Conservation (phyloP, 2,329 filamentous ascomycete genomes). For the Alternaria solani region DNA sequence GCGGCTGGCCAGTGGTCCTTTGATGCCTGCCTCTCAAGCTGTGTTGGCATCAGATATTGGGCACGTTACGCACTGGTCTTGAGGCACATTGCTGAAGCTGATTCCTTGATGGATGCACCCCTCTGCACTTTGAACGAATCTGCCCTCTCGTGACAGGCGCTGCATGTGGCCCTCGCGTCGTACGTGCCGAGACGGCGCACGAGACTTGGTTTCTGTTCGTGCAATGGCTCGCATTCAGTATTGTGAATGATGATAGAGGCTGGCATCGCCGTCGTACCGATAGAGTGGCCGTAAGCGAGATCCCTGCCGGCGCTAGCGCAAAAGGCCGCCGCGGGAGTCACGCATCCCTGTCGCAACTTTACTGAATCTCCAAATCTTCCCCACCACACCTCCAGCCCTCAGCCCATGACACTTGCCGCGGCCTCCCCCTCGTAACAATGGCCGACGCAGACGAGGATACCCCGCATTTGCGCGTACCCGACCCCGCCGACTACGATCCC, state of each 20-base stretch:
- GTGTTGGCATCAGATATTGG: too few relatives aligned
- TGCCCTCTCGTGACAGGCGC: too few relatives aligned
- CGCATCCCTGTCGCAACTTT: conserved; percentile 5
- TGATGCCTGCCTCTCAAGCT: too few relatives aligned
- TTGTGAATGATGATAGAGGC: not conserved
- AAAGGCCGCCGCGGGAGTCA: conserved; percentile 3
- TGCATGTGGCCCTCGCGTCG: too few relatives aligned
- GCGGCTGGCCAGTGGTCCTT: too few relatives aligned
- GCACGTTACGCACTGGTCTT: too few relatives aligned
- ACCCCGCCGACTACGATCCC: conserved; percentile 57
- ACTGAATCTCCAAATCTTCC: not conserved
- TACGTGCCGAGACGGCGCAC: too few relatives aligned
- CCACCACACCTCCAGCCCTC: not conserved
- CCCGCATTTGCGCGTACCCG: conserved; percentile 34
- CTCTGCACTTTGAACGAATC: too few relatives aligned
- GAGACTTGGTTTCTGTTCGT: too few relatives aligned
- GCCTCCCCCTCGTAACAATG: conserved; percentile 21
- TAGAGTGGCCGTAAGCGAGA: not conserved
- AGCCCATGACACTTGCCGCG: not conserved
- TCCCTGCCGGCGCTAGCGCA: not conserved
- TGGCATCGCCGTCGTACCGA: not conserved
- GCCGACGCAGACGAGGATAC: conserved; percentile 49
- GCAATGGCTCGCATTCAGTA: too few relatives aligned
- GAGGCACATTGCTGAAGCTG: too few relatives aligned
- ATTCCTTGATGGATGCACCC: too few relatives aligned